phyloP scores from a whole-genome alignment of 257 asterid genomes.

The Lavandula angustifolia region DNA sequence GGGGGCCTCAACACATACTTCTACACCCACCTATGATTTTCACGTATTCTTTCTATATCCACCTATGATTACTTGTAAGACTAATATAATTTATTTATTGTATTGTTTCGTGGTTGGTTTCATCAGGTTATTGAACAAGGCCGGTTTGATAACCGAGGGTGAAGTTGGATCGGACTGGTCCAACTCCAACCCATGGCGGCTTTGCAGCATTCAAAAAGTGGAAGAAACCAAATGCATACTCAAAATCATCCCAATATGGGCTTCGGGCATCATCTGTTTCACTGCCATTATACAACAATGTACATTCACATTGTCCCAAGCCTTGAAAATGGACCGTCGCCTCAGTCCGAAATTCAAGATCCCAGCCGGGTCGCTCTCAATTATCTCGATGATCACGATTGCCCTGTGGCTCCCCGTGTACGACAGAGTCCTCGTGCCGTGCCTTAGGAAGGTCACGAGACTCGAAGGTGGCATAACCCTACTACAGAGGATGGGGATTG shows the following conservation, averaged over 20 bases:
- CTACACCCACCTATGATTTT: too few relatives aligned
- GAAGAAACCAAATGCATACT: constrained; percentile 80
- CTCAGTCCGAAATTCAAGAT: constrained; percentile 61
- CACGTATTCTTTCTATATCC: too few relatives aligned
- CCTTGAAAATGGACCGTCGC: constrained; percentile 77
- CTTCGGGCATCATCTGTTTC: constrained; percentile 71
- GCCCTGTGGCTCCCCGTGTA: constrained; percentile 74
- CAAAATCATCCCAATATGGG: constrained; percentile 74
- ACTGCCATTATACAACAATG: constrained; percentile 69
- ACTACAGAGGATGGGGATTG: constrained; percentile 82
- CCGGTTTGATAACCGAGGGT: constrained; percentile 61
- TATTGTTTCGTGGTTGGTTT: neutral
- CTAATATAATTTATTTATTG: neutral
- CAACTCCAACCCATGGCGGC: constrained; percentile 49
- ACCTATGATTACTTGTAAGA: too few relatives aligned
- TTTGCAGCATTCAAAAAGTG: constrained; percentile 63
- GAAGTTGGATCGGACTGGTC: constrained; percentile 51
- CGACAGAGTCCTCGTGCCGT: constrained; percentile 66
- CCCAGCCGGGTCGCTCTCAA: constrained; percentile 61
- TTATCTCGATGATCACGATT: constrained; percentile 67
- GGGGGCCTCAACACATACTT: too few relatives aligned
- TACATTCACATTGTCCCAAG: constrained; percentile 73
- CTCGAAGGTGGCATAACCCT: constrained; percentile 76
- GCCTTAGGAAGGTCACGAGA: constrained; percentile 41
- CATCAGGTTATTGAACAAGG: constrained; percentile 65